Conservation (phyloP, 495 filamentous ascomycete genomes). For the Lasiosphaeriaceae sp. region DNA sequence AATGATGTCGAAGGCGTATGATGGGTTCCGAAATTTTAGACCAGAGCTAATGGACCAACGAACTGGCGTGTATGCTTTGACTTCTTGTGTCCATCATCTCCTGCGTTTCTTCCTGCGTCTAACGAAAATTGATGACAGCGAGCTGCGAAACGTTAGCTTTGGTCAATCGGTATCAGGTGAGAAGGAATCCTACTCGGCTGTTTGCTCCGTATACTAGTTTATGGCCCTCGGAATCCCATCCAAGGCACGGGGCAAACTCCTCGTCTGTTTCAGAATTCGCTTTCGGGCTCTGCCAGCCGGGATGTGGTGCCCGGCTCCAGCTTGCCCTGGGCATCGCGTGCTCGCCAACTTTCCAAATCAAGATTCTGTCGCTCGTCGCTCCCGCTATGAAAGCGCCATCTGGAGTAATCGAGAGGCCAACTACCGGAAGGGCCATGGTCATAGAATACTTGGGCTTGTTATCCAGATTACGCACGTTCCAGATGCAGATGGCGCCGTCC, state of each 20-base stretch:
- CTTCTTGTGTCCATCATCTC: not conserved
- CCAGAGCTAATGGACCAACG: too few species aligned
- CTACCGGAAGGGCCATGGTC: slow-evolving; percentile 54
- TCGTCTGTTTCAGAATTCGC: slow-evolving; percentile 42
- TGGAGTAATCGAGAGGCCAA: slow-evolving; percentile 64
- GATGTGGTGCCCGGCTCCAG: slow-evolving; percentile 51
- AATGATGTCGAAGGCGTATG: too few species aligned
- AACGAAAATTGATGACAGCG: slow-evolving; percentile 46
- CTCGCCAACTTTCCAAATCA: slow-evolving; percentile 71
- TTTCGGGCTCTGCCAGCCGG: slow-evolving; percentile 49
- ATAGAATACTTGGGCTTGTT: slow-evolving; percentile 55
- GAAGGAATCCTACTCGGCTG: slow-evolving; percentile 54
- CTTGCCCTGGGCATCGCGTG: slow-evolving; percentile 59
- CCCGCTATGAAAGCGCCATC: slow-evolving; percentile 69
- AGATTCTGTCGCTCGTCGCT: slow-evolving; percentile 58
- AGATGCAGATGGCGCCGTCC: slow-evolving; percentile 65
- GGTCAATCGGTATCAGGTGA: slow-evolving; percentile 4
- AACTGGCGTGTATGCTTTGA: too few species aligned
- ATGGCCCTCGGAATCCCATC: slow-evolving; percentile 74
- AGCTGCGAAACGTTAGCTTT: slow-evolving; percentile 28
- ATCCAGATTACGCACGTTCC: slow-evolving; percentile 57
- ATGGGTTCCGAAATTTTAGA: too few species aligned
- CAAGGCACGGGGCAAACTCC: slow-evolving; percentile 52
- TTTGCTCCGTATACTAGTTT: slow-evolving; percentile 70
- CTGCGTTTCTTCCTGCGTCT: slow-evolving; percentile 8